phyloP scores from a whole-genome alignment of 2,329 filamentous ascomycete genomes.

The Fusarium avenaceum region DNA sequence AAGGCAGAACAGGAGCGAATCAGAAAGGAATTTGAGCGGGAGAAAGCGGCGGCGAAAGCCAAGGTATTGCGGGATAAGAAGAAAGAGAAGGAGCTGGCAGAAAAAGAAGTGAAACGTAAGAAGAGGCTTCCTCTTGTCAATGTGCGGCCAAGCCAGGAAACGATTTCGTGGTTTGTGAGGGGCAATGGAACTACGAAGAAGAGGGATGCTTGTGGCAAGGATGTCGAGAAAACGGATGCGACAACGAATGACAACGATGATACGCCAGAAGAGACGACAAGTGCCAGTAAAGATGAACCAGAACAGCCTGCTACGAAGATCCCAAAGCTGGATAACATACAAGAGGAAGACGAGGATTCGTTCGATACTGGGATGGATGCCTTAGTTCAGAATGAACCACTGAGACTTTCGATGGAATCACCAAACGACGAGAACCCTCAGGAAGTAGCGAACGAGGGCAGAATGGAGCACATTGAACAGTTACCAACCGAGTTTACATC shows the following conservation, averaged over 20 bases:
- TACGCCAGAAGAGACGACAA: background rate
- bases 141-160: constrained; percentile 69
- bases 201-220: constrained; percentile 46
- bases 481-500: background rate
- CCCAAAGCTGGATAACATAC: constrained; percentile 21
- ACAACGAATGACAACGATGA: constrained; percentile 5
- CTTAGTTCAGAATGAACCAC: background rate
- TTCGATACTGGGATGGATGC: background rate
- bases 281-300: background rate
- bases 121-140: constrained; percentile 67
- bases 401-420: background rate
- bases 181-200: constrained; percentile 53
- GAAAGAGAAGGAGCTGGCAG: constrained; percentile 65
- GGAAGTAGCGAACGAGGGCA: background rate
- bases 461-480: background rate
- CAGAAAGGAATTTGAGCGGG: constrained; percentile 65
- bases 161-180: constrained; percentile 66
- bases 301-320: constrained; percentile 4
- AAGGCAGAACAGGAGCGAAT: constrained; percentile 68
- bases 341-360: constrained; percentile 35
- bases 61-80: constrained; percentile 67
- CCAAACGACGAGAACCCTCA: background rate
- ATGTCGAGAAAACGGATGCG: constrained; percentile 21
- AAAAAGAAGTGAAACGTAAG: constrained; percentile 64
- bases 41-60: constrained; percentile 63